Evolutionary conservation across 2,329 filamentous ascomycete genomes (phyloP), one percentile per base, ranked within the genome.

Genomic region (Talaromyces sp.): DNA sequence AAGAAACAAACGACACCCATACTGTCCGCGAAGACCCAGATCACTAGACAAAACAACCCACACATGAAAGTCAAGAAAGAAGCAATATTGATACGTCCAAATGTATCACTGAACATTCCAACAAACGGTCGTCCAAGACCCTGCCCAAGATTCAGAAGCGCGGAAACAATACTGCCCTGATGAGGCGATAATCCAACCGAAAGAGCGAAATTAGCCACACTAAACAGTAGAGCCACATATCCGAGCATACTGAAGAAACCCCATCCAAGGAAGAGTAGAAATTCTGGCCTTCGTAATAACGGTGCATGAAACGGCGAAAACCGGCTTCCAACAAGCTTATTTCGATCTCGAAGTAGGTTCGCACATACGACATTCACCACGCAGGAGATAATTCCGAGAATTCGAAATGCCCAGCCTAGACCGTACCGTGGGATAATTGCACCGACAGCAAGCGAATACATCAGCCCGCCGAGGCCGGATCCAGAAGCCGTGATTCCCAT

Each of bases 151-250:
- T 86, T 88, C 47, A 88, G 71, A 9, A 88, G 62, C 0, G 86
- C 86, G 3, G 80, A 80, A n/a, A 87, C 77, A 35, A 85, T 75
- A 13, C 81, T 80, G 0, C 82, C 85, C 65, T 88, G 84, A n/a
- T 80, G 72, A 2, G 82, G 71, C 0, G 76, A 76, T 3, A 88
- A 76, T 0, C 85, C 85, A 32, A 87, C 78, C 0, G 78, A 78
- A 6, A 78, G 72, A 1, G 84, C 83, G 62, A 86, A 88, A 53
- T 82, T 84, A 1, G 86, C 82, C 8, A 89, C 68, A 2, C 80
- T 84, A 70, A 86, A 89, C 2, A 88, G 74, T 2, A 88, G 69
- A 0, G 85, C 81, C 17, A 87, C 81, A 58, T 88, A 88, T 5
- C 83, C 86, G 5, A 89, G 72, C 78, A 87, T 84, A 46, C 78